Conservation (phyloP, 2,329 filamentous ascomycete genomes). For the Alternaria triticina region DNA sequence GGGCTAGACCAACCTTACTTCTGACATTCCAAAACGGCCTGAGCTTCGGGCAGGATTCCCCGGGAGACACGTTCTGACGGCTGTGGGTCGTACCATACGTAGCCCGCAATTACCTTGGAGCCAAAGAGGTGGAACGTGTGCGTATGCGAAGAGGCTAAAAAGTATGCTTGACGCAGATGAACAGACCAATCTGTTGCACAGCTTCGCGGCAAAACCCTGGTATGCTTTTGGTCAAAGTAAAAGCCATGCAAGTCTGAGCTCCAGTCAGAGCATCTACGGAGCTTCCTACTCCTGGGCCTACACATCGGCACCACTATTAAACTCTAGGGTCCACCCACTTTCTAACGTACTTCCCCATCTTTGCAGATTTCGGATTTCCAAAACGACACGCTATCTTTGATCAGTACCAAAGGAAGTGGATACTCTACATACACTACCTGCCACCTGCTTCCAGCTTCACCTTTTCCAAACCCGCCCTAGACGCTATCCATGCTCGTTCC, state of each 20-base stretch:
- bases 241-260: slow-evolving; percentile 29
- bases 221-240: slow-evolving; percentile 22
- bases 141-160: slow-evolving; percentile 38
- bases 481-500: not conserved
- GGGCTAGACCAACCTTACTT: slow-evolving; percentile 34
- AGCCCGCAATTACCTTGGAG: slow-evolving; percentile 25
- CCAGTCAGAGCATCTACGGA: slow-evolving; percentile 33
- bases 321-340: slow-evolving; percentile 22
- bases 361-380: not conserved
- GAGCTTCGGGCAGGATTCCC: slow-evolving; percentile 39
- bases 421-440: not conserved
- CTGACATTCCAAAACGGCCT: slow-evolving; percentile 34
- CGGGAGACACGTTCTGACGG: slow-evolving; percentile 30
- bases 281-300: slow-evolving; percentile 30
- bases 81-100: slow-evolving; percentile 24
- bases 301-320: slow-evolving; percentile 26
- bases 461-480: not conserved
- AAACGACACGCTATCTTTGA: not conserved
- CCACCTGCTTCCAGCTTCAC: not conserved
- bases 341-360: slow-evolving; percentile 3
- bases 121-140: slow-evolving; percentile 35
- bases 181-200: slow-evolving; percentile 40
- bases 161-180: slow-evolving; percentile 28
- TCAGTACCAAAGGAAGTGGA: not conserved
- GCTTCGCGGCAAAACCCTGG: slow-evolving; percentile 29